A percentile compares a stretch with the other conserved stretches of the same genome.
Conservation (phyloP, 305 asterid species). For the Fraxinus sp. region DNA sequence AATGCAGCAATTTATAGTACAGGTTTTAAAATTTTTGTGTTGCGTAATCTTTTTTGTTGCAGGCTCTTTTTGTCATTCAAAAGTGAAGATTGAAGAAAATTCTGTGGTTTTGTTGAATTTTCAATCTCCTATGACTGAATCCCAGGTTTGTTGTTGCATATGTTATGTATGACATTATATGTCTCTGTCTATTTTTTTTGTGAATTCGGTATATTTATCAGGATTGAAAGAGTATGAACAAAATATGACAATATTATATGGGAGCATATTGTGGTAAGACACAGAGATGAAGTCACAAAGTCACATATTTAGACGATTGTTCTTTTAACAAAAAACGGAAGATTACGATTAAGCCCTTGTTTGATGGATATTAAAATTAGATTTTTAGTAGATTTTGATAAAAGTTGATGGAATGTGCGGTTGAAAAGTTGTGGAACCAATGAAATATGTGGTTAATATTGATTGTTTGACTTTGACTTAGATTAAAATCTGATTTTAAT, state of each 20-base stretch:
- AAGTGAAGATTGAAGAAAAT: conserved; percentile 11
- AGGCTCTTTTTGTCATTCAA: conserved; percentile 20
- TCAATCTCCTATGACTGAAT: conserved; percentile 25
- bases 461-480: too few relatives aligned
- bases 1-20: background rate
- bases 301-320: background rate
- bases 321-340: background rate
- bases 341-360: background rate
- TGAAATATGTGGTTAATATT: too few relatives aligned
- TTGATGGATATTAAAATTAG: too few relatives aligned
- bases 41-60: conserved; percentile 11
- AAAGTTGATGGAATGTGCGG: too few relatives aligned
- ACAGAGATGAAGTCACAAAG: background rate
- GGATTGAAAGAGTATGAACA: background rate
- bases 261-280: background rate
- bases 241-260: background rate
- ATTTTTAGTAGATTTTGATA: too few relatives aligned
- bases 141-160: conserved; percentile 26
- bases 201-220: background rate
- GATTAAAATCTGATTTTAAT: too few relatives aligned
- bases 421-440: too few relatives aligned
- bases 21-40: background rate
- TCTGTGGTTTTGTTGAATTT: conserved; percentile 4
- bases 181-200: background rate
- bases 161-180: background rate